phyloP scores from a whole-genome alignment of 148 eudicot genomes.

The Pouteria glomerata region DNA sequence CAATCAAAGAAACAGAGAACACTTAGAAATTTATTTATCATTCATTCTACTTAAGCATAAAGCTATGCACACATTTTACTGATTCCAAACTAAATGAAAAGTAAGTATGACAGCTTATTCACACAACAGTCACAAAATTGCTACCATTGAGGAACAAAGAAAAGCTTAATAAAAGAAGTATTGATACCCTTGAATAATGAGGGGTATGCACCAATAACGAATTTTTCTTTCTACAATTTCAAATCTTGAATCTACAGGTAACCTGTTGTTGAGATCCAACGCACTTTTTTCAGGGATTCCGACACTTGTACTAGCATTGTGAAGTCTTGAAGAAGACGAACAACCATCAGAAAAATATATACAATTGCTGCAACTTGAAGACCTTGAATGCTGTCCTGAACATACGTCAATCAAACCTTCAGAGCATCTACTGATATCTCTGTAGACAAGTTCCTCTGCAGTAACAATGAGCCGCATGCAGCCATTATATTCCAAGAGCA shows the following conservation, averaged over 20 bases:
- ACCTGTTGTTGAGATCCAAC: conserved; percentile 16
- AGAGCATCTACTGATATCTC: conserved; percentile 37
- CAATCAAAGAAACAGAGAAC: not conserved
- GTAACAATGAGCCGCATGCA: not conserved
- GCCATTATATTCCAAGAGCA: not conserved
- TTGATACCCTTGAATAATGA: conserved; percentile 52
- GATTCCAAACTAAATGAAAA: not conserved
- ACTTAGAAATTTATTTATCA: not conserved
- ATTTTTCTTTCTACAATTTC: conserved; percentile 24
- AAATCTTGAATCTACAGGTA: conserved; percentile 28
- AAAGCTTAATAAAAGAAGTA: not conserved
- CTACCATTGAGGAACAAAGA: not conserved
- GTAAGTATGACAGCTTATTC: not conserved
- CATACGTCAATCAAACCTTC: conserved; percentile 21
- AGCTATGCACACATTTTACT: not conserved
- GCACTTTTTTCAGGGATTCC: conserved; percentile 24
- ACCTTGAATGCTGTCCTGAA: conserved; percentile 21
- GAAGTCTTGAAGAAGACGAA: conserved; percentile 31
- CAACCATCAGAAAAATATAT: conserved; percentile 22
- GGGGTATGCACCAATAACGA: conserved; percentile 24
- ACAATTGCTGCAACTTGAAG: conserved; percentile 22
- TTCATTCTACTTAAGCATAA: not conserved
- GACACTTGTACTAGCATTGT: conserved; percentile 18
- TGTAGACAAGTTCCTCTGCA: conserved; percentile 50
- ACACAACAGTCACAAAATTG: not conserved